Percentiles rank a stretch among this genome's conserved stretches.
These are phyloP conservation scores for Geum urbanum DNA, from an alignment of 306 rosid genomes.

Conservation along the genomic window DNA sequence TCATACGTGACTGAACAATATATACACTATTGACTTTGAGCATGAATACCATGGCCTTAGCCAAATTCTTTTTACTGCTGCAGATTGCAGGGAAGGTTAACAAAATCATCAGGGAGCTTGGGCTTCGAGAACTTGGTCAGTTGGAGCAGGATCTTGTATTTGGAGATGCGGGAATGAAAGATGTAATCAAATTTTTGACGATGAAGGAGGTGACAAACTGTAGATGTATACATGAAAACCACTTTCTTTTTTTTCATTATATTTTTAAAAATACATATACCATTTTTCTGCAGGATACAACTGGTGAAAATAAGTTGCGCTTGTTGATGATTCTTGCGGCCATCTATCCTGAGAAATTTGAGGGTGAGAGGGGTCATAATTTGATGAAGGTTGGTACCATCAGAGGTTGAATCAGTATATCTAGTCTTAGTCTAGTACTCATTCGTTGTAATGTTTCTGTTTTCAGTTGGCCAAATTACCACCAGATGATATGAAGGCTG, in stretches of 20 bases:
- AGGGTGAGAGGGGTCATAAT: conserved; percentile 85
- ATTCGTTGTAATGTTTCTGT: conserved; percentile 16
- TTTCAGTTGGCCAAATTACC: conserved; percentile 70
- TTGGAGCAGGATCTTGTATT: conserved; percentile 91
- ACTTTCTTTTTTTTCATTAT: conserved; percentile 1
- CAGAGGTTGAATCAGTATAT: conserved; percentile 8
- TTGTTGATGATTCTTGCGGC: conserved; percentile 89
- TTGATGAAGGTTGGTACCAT: conserved; percentile 69
- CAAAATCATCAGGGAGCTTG: conserved; percentile 62
- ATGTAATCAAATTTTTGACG: conserved; percentile 74
- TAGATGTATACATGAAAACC: conserved; percentile 4
- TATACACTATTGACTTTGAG: conserved; percentile 13
- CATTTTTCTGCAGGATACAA: conserved; percentile 62
- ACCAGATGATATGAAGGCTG: conserved; percentile 64
- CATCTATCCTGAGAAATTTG: conserved; percentile 88
- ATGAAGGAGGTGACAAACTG: conserved; percentile 50
- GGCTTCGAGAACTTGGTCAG: conserved; percentile 80
- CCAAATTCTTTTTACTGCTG: conserved; percentile 22
- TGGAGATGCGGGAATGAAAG: conserved; percentile 93
- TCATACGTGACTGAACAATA: neutral
- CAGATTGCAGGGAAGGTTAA: conserved; percentile 91
- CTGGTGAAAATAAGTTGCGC: conserved; percentile 88
- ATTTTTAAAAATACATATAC: conserved; percentile 7
- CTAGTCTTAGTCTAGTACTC: conserved; percentile 1
- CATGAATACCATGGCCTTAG: conserved; percentile 17